Base-by-base conservation (phyloP, 495 filamentous ascomycete species). In the Chaetomium fimeti region DNA sequence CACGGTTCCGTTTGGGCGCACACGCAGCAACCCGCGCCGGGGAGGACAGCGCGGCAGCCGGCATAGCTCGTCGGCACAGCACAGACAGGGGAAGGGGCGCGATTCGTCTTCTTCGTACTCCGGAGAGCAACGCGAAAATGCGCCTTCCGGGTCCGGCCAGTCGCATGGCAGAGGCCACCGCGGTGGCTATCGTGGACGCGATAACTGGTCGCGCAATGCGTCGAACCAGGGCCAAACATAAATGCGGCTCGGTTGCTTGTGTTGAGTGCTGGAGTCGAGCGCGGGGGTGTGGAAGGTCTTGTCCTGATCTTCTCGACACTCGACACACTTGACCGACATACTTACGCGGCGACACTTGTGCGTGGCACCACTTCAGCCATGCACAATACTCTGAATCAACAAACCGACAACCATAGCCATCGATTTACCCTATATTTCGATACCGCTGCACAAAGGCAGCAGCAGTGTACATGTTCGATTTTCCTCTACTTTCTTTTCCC, bases 1-100 rank as follows among this genome's bases (percentile, higher is more conserved):
- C 54, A 71, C 70, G 3, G 62, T 82, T 45, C 75, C 77, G 0
- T 75, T 75, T 45, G 65, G 74, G 16, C 74, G 69, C n/a, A 66
- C 80, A 0, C 73, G 70, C 43, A 83, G 79, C 71, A 83, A 81
- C 58, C 79, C 81, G 2, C 80, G 82, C 36, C 77, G 80, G 25
- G 76, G 77, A 2, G 67, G 76, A 8, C 70, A 68, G 49, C 70
- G 74, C 12, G 65, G 72, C 8, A 61, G 68, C 20, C 72, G 72
- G 36, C 72, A 74, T 43, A 32, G 49, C 2, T 45, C 69, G 1
- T 69, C 74, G 7, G 68, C 66, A 1, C 67, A 66, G 9, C 71
- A 75, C 58, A 61, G 62, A 1, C 68, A 59, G 24, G 59, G 58
- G 18, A 74, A 72, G 55, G 57, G 62, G 13, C 58, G 72, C 7